phyloP scores from a whole-genome alignment of 805 yeast genomes.

The Candida ovalis region DNA sequence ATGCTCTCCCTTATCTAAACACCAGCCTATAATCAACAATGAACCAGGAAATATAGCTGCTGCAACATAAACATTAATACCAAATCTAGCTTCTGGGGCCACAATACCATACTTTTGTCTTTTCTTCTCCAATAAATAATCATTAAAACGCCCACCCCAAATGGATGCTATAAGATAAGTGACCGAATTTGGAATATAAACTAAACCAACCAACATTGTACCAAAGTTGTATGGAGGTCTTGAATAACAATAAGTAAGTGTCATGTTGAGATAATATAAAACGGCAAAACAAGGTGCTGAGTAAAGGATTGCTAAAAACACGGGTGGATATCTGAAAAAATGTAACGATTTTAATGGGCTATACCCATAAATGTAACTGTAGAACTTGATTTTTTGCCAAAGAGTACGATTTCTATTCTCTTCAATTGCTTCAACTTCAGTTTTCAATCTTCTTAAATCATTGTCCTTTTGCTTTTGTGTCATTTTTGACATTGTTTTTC shows the following conservation, averaged over 20 bases:
- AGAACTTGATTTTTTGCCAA: constrained; percentile 23
- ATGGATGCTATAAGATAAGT: constrained; percentile 72
- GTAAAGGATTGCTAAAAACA: constrained; percentile 57
- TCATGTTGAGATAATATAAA: constrained; percentile 70
- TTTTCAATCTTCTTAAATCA: constrained; percentile 17
- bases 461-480: constrained; percentile 18
- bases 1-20: constrained; percentile 56
- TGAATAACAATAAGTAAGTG: constrained; percentile 61
- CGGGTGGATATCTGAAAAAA: constrained; percentile 71
- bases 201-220: constrained; percentile 62
- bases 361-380: constrained; percentile 44
- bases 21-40: constrained; percentile 78
- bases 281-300: constrained; percentile 71
- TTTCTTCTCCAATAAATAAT: constrained; percentile 47
- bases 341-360: constrained; percentile 61
- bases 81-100: constrained; percentile 75
- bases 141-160: constrained; percentile 81
- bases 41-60: constrained; percentile 60
- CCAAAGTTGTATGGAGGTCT: constrained; percentile 66
- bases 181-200: constrained; percentile 80
- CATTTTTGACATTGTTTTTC: constrained; percentile 28
- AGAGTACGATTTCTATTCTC: constrained; percentile 15
- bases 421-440: constrained; percentile 20
- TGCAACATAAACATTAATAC: constrained; percentile 68
- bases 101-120: constrained; percentile 58